Base-by-base conservation (phyloP, 495 filamentous ascomycete genomes). In the Neurospora hispaniola region DNA sequence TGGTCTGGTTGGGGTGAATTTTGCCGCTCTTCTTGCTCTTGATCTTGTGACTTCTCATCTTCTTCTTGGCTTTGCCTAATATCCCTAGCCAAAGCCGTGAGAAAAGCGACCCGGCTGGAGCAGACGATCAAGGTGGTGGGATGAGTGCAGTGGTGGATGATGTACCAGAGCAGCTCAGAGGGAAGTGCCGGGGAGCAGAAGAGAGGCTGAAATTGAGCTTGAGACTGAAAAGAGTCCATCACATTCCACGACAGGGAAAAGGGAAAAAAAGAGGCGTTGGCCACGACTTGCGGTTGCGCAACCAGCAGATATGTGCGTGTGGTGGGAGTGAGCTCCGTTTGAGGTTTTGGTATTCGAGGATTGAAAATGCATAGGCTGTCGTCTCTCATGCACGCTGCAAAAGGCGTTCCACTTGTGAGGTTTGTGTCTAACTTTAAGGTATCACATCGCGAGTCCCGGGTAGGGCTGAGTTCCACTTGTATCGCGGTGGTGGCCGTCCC, bases 71-170 rank as follows among this genome's bases (percentile, higher is more conserved):
- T 18, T 66, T 3, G 12, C 23, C 39, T 48, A 20, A 84, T 66
- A 69, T 86, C 80, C 4, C 80, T 73, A 66, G 81, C 73, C 42
- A 85, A 80, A 40, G 82, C 77, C 41, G 80, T 76, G 23, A 96
- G 80, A 73, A 97, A 96, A 18, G 83, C 84, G 5, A 87, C 80
- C 62, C 88, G 88, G 18, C 88, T 86, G 7, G 87, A 88, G 79
- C 94, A 96, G 78, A 96, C 84, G 70, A 97, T 80, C 16, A 97
- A 79, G 0, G 87, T 89, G 2, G 88, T 90, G 3, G 88, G 84
- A 74, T 81, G 77, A 44, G 76, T 69, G 76, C 90, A 86, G 39
- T 83, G 79, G 42, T 88, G 75, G 42, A 97, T 81, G 39, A 95
- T 79, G 77, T 88, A 87, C 71, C 85, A 81, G 31, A 96, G 81